Base-by-base conservation (phyloP, 2,329 filamentous ascomycete genomes). In the Dendryphion nanum region DNA sequence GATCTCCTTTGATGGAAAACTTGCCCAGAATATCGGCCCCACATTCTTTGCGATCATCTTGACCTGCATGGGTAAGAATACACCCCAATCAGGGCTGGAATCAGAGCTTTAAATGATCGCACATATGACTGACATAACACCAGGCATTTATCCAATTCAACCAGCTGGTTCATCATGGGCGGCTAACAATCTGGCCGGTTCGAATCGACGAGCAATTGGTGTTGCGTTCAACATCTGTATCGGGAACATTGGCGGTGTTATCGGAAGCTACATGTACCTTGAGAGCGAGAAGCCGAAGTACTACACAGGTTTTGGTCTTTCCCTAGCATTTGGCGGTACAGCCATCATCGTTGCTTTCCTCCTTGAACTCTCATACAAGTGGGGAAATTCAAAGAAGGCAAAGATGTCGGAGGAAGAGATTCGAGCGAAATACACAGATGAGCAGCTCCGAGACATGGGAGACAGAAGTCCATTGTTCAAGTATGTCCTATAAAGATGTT, bases 91-190 rank as follows among this genome's bases (percentile, higher is more conserved):
- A n/a, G n/a, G n/a, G n/a, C n/a, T n/a, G n/a, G n/a, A n/a, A n/a
- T n/a, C n/a, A n/a, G n/a, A n/a, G n/a, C n/a, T n/a, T n/a, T n/a
- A n/a, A n/a, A n/a, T n/a, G n/a, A n/a, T n/a, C n/a, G n/a, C n/a
- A n/a, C n/a, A n/a, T n/a, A n/a, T n/a, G n/a, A n/a, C n/a, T n/a
- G n/a, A n/a, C n/a, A n/a, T n/a, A n/a, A n/a, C n/a, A n/a, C n/a
- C n/a, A n/a, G n/a, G 35, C 10, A 38, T 38, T 23, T 38, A 38
- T 24, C 35, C 35, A 7, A 38, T 38, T 15, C 29, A 32, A 29
- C 28, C 35, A 16, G 35, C 28, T 6, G 29, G 6, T 6, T 8
- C 8, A 5, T 31, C 35, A 6, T 38, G 35, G 35, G 19, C 26
- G 6, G 18, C 29, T 13, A 38, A 38, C 29, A 38, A 38, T 17